These are phyloP conservation scores for Stagonosporopsis cucurbitacearum DNA, from an alignment of 2,329 filamentous ascomycete species.

Conservation along the genomic window DNA sequence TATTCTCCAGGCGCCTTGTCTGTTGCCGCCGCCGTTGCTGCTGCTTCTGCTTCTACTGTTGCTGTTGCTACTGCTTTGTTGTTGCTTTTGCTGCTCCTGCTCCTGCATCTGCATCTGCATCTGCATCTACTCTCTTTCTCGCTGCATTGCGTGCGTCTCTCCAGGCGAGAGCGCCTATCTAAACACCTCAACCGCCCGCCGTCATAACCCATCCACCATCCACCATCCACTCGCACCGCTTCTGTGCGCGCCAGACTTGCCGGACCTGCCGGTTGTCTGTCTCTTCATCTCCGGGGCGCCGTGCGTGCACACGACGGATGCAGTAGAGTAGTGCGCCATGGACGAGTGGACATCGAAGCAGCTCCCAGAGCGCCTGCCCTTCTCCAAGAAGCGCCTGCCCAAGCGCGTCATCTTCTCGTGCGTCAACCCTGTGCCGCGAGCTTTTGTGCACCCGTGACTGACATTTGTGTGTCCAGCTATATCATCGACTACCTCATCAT, in stretches of 20 bases:
- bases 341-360: conserved; percentile 46
- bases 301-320: no score
- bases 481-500: conserved; percentile 66
- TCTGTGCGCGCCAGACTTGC: no score
- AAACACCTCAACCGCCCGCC: conserved; percentile 16
- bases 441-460: conserved; percentile 22
- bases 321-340: conserved; percentile 39
- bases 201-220: no score
- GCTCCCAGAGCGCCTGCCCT: conserved; percentile 57
- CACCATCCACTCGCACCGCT: conserved; percentile 2
- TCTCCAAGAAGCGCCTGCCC: conserved; percentile 60
- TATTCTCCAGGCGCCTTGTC: conserved; percentile 14
- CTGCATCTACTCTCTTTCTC: conserved; percentile 25
- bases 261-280: conserved; percentile 17
- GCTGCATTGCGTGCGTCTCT: conserved; percentile 34
- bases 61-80: no score
- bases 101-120: no score
- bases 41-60: no score
- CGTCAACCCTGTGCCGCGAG: conserved; percentile 27
- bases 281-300: conserved; percentile 12
- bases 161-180: conserved; percentile 39
- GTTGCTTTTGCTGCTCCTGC: no score
- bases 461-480: conserved; percentile 57
- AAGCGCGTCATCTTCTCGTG: conserved; percentile 61
- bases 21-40: no score